Percentiles rank a stretch among this genome's conserved stretches.
These are phyloP conservation scores for Excoecaria cochinchinensis DNA, from an alignment of 345 rosid species.

Conservation along the genomic window DNA sequence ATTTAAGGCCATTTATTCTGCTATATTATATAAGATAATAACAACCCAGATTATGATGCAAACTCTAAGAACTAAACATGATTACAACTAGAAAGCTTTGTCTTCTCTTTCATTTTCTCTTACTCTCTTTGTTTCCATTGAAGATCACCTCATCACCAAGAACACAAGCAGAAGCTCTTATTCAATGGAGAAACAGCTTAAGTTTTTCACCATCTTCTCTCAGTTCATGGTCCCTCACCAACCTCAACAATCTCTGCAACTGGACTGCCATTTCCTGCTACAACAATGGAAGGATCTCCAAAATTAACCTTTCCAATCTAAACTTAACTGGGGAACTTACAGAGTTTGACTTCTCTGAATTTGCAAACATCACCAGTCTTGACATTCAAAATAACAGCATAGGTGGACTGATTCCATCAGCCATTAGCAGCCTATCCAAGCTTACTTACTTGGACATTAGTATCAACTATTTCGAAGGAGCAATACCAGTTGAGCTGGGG, in stretches of 20 bases:
- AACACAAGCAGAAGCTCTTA: constrained; percentile 60
- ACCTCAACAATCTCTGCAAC: constrained; percentile 54
- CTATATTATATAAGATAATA: background rate
- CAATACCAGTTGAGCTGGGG: constrained; percentile 42
- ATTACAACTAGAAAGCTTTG: background rate
- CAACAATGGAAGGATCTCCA: constrained; percentile 28
- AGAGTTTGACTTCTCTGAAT: constrained; percentile 46
- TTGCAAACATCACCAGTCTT: constrained; percentile 45
- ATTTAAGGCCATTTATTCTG: background rate
- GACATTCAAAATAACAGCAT: constrained; percentile 33
- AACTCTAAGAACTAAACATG: constrained; percentile 23
- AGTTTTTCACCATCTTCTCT: constrained; percentile 32
- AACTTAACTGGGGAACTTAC: constrained; percentile 40
- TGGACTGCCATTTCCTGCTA: constrained; percentile 55
- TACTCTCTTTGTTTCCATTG: constrained; percentile 32
- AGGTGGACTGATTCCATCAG: constrained; percentile 33
- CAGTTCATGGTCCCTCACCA: constrained; percentile 53
- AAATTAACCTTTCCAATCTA: constrained; percentile 35
- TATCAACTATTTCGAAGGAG: constrained; percentile 35
- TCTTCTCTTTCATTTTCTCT: constrained; percentile 25
- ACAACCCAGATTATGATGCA: background rate
- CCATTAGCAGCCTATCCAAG: constrained; percentile 38
- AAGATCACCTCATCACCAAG: constrained; percentile 36
- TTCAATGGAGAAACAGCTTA: constrained; percentile 52
- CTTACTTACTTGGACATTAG: constrained; percentile 46